These are phyloP conservation scores for Corylus americana DNA, from an alignment of 306 rosid genomes.

Conservation along the genomic window DNA sequence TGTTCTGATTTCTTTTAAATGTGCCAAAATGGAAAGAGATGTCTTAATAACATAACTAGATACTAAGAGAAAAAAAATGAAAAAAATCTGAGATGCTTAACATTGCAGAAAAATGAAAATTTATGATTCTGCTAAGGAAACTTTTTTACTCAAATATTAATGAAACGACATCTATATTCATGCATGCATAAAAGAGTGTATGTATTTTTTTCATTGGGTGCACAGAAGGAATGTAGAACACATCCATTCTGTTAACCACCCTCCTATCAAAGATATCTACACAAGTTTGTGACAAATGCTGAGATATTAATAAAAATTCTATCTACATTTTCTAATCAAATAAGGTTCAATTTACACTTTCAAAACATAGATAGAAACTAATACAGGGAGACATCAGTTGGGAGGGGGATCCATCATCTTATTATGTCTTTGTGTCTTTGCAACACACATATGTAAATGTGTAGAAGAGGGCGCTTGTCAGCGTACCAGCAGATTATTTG, in stretches of 20 bases:
- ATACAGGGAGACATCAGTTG: background rate
- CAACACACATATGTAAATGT: background rate
- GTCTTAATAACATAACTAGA: background rate
- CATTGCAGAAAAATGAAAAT: background rate
- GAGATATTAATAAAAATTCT: background rate
- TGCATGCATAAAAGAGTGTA: background rate
- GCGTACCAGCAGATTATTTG: slow-evolving; percentile 9
- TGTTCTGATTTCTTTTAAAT: background rate
- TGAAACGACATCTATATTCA: background rate
- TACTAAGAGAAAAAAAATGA: background rate
- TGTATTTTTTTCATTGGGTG: background rate
- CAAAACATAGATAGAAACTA: background rate
- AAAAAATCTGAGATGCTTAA: background rate
- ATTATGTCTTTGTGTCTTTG: background rate
- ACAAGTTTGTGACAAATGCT: background rate
- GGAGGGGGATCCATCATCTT: background rate
- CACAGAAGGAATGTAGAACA: background rate
- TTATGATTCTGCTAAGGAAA: background rate
- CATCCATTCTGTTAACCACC: background rate
- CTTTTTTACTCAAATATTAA: background rate
- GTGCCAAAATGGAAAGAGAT: background rate
- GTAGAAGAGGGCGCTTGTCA: background rate
- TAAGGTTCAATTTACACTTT: background rate
- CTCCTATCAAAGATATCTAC: background rate
- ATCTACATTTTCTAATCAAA: background rate